phyloP scores from a whole-genome alignment of 2,329 filamentous ascomycete species.

The Amylocarpus encephaloides region DNA sequence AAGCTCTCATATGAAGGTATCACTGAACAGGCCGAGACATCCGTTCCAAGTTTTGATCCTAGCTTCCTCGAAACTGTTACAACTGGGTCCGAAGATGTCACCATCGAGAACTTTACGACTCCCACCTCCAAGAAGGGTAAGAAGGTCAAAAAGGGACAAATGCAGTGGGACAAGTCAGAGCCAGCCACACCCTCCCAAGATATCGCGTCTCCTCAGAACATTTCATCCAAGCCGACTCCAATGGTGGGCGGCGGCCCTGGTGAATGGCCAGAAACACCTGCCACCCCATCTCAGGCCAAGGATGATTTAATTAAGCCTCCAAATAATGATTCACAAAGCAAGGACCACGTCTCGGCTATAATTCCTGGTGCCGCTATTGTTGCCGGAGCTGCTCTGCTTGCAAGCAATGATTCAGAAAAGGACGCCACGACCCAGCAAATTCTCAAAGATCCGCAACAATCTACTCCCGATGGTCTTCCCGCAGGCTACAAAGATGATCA shows the following conservation, averaged over 20 bases:
- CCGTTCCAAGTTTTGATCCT: background rate
- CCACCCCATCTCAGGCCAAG: constrained; percentile 10
- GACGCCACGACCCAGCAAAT: background rate
- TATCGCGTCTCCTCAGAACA: too few relatives aligned
- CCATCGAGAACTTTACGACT: constrained; percentile 4
- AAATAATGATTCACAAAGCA: constrained; percentile 1
- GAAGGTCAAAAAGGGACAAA: constrained; percentile 27
- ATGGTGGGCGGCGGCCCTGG: constrained; percentile 21
- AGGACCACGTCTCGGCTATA: constrained; percentile 12
- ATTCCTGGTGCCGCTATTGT: constrained; percentile 11
- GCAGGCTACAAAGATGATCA: constrained; percentile 25
- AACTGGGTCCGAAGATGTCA: background rate
- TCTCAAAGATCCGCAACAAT: background rate
- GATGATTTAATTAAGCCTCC: constrained; percentile 7
- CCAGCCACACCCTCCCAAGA: background rate
- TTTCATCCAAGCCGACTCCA: constrained; percentile 11
- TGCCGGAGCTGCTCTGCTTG: constrained; percentile 14
- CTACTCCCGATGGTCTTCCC: constrained; percentile 17
- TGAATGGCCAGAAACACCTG: constrained; percentile 19
- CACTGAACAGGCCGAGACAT: too few relatives aligned
- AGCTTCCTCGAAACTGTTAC: background rate
- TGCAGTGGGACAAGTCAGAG: constrained; percentile 2
- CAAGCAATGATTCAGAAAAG: constrained; percentile 3
- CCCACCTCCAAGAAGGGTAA: constrained; percentile 27
- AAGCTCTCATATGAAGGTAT: background rate